These are phyloP conservation scores for Sporisorium graminicola DNA, from an alignment of 1,284 basidiomycete species.

Conservation along the genomic window DNA sequence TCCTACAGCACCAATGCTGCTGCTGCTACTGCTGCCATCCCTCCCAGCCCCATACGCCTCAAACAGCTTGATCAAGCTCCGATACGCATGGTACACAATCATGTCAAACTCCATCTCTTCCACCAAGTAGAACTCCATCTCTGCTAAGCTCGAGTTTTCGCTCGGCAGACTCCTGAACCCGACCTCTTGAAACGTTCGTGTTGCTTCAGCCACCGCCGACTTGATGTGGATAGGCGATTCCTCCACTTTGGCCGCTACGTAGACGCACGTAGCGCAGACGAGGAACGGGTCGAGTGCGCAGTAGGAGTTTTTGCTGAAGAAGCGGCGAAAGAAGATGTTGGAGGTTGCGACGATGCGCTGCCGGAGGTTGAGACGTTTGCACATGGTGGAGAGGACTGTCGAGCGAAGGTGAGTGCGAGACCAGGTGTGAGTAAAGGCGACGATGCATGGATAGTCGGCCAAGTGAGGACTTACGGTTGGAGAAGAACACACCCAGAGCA, in stretches of 20 bases:
- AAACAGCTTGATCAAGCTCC: conserved; percentile 82
- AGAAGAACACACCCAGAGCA: conserved; percentile 63
- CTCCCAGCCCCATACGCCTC: conserved; percentile 67
- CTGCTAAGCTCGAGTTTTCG: conserved; percentile 86
- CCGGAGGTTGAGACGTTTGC: conserved; percentile 83
- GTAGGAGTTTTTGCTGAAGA: conserved; percentile 78
- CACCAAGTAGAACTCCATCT: conserved; percentile 98
- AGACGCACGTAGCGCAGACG: conserved; percentile 91
- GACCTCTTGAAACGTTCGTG: conserved; percentile 66
- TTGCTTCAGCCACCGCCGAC: conserved; percentile 86
- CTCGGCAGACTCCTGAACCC: conserved; percentile 75
- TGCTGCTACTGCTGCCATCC: no score
- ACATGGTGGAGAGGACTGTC: conserved; percentile 83
- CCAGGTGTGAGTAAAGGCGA: background rate
- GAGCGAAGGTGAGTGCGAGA: background rate
- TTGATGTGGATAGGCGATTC: conserved; percentile 96
- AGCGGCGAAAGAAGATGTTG: conserved; percentile 90
- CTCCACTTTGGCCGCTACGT: conserved; percentile 95
- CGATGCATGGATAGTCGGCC: background rate
- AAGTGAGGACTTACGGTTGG: conserved; percentile 50
- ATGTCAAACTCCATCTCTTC: conserved; percentile 96
- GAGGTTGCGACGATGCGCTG: conserved; percentile 94
- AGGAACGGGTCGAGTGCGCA: conserved; percentile 94
- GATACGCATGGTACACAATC: conserved; percentile 92
- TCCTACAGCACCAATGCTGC: background rate